A percentile compares a stretch with the other conserved stretches of the same genome.
Conservation (phyloP, 2,329 filamentous ascomycete species). For the Fusarium torulosum region DNA sequence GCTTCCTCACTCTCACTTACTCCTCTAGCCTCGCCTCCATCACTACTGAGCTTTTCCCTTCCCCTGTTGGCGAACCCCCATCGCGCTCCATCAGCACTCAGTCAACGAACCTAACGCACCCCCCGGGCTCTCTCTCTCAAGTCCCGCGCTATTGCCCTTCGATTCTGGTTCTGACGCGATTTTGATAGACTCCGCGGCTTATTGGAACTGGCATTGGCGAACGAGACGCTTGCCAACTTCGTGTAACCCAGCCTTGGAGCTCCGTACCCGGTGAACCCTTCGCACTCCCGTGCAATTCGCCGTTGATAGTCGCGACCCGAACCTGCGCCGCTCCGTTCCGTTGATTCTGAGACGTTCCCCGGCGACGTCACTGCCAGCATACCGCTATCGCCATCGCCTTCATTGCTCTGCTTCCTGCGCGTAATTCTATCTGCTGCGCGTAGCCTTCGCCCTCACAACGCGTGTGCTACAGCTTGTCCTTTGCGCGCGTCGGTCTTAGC, state of each 20-base stretch:
- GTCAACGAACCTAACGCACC: slow-evolving; percentile 25
- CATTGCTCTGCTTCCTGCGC: slow-evolving; percentile 32
- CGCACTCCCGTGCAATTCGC: slow-evolving; percentile 34
- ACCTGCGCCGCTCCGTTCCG: slow-evolving; percentile 46
- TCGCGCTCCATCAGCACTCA: slow-evolving; percentile 26
- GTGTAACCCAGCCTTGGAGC: slow-evolving; percentile 46
- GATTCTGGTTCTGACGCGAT: slow-evolving; percentile 46
- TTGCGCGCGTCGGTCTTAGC: slow-evolving; percentile 35
- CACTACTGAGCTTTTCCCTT: slow-evolving; percentile 15
- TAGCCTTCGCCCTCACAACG: slow-evolving; percentile 35
- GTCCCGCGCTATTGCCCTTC: slow-evolving; percentile 23
- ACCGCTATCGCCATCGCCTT: slow-evolving; percentile 11
- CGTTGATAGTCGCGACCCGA: slow-evolving; percentile 33
- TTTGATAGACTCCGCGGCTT: slow-evolving; percentile 41
- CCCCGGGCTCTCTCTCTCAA: slow-evolving; percentile 18
- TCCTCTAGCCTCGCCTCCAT: slow-evolving; percentile 30
- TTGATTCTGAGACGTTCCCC: slow-evolving; percentile 38
- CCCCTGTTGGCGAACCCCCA: slow-evolving; percentile 36
- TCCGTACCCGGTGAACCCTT: slow-evolving; percentile 38
- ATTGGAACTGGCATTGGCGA: slow-evolving; percentile 43
- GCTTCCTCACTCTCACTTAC: slow-evolving; percentile 24
- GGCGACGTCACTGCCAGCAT: slow-evolving; percentile 27
- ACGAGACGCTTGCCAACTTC: slow-evolving; percentile 46
- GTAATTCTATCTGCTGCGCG: slow-evolving; percentile 39
- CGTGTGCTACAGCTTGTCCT: slow-evolving; percentile 35